Evolutionary conservation across 2,329 filamentous ascomycete species (phyloP), one percentile per base, ranked within the genome.

Genomic region (Colletotrichum cereale): DNA sequence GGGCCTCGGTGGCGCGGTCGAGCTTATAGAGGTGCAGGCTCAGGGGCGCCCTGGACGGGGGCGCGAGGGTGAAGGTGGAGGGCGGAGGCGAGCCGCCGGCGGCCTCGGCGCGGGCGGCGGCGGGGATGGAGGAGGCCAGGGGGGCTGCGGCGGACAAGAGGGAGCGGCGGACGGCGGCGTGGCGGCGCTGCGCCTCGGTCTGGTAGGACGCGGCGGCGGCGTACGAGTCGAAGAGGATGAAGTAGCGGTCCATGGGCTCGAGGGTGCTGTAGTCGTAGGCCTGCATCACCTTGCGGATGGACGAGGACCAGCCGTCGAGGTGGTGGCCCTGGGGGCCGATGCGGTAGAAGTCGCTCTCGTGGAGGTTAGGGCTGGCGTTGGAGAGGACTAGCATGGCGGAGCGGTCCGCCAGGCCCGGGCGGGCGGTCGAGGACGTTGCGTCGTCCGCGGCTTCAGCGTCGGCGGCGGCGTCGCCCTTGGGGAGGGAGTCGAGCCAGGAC

Each of bases 291-390:
- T 89, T 88, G 48, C 85, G 81, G 68, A 94, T 89, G 36, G 89
- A 89, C 66, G 85, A 86, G 12, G 87, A 85, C 92, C 93, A 95
- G 50, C 87, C 87, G 73, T 92, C 89, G 42, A 95, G 87, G 75
- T 93, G 89, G 65, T 84, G 81, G 56, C 89, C 89, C 75, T 86
- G 88, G 1, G 87, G 87, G 6, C 89, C 86, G 24, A 95, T 80
- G 66, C 92, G 90, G 73, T 89, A 86, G 80, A 96, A 95, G 81
- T 96, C 93, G 74, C 87, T 88, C 75, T 91, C 88, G 26, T 85
- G 84, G 53, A 95, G 85, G 26, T 87, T 86, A 67, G 85, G 86
- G 75, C 88, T 89, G 8, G 89, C 86, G 48, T 88, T 87, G 26
- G 84, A 84, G 47, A 95, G 81, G 52, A 91, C 83, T 50, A 95